Conservation (phyloP, 371 early-diverging fungal genomes). For the Mucor piriformis region DNA sequence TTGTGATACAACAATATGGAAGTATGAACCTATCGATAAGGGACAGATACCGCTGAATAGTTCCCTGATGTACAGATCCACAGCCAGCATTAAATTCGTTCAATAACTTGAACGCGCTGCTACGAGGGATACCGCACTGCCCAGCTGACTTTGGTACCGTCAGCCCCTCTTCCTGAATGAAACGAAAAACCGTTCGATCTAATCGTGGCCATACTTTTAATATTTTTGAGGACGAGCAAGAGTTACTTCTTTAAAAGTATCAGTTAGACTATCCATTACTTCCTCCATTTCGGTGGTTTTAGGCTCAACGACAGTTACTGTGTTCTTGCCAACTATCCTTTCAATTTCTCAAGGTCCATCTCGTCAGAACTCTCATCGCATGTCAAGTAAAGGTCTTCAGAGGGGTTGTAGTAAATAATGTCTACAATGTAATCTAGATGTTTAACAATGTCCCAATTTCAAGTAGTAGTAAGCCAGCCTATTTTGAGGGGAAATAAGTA, state of each 20-base stretch:
- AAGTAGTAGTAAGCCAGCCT: too few relatives aligned
- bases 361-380: not conserved
- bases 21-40: too few relatives aligned
- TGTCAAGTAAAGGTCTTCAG: not conserved
- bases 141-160: conserved; percentile 20
- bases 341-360: not conserved
- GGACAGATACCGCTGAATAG: too few relatives aligned
- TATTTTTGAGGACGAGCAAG: conserved; percentile 7
- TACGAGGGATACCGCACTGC: conserved; percentile 11
- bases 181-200: conserved; percentile 16
- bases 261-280: conserved; percentile 6
- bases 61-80: conserved; percentile 16
- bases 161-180: conserved; percentile 18
- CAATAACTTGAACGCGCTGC: conserved; percentile 16
- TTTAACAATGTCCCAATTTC: too few relatives aligned
- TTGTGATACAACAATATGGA: too few relatives aligned
- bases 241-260: conserved; percentile 12
- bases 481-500: too few relatives aligned
- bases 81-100: conserved; percentile 16
- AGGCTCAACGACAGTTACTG: not conserved
- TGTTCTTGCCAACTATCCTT: not conserved
- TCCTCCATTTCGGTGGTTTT: conserved; percentile 15
- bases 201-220: conserved; percentile 13
- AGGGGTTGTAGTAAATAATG: not conserved
- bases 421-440: too few relatives aligned